Percentiles rank a stretch among this genome's conserved stretches.
Conservation (phyloP, 306 rosid species). For the Cicer chorassanicum region DNA sequence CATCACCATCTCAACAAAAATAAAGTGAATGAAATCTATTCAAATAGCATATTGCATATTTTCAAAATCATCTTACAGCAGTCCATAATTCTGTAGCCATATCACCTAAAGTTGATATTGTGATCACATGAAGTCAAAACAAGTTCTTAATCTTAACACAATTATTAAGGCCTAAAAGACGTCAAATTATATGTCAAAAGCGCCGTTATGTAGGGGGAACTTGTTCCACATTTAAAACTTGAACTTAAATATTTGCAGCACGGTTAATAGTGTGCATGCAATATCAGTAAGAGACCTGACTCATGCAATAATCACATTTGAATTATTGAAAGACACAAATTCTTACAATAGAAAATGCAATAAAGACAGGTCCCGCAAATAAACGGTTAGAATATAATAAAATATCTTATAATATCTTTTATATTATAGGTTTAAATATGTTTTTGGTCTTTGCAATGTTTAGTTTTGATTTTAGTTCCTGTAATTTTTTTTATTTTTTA, state of each 20-base stretch:
- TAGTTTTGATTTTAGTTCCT: no score
- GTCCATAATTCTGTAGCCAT: neutral
- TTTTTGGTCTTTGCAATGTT: no score
- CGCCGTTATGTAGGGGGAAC: neutral
- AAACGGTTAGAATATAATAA: no score
- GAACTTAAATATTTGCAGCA: neutral
- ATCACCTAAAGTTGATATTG: neutral
- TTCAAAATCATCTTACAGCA: constrained; percentile 21
- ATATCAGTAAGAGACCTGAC: neutral
- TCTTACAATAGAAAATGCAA: neutral
- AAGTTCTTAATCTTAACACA: neutral
- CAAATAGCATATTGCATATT: constrained; percentile 21
- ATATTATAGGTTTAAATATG: no score
- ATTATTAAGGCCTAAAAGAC: neutral
- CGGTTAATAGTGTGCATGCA: neutral
- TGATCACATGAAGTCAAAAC: neutral
- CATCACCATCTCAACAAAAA: constrained; percentile 8
- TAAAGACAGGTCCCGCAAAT: neutral
- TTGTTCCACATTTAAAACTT: no score
- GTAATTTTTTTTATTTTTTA: no score
- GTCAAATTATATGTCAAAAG: constrained; percentile 18
- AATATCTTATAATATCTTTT: no score
- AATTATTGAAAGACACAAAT: neutral
- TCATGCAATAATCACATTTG: neutral
- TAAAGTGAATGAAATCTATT: neutral